Evolutionary conservation across 1,139 yeast species (phyloP), one percentile per base, ranked within the genome.

Genomic region (Scheffersomyces illinoinensis): DNA sequence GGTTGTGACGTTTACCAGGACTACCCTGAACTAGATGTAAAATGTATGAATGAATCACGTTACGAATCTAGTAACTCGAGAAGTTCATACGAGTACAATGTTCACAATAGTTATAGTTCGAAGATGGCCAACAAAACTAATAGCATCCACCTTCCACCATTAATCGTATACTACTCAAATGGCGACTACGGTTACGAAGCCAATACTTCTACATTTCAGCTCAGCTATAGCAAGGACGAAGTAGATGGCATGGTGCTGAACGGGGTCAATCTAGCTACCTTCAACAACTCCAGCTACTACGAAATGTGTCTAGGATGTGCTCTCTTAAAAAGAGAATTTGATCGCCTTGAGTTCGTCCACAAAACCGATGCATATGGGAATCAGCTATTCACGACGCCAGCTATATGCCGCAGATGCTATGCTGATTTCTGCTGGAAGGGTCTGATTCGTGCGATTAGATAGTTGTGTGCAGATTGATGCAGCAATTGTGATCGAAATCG

Each of bases 301-400:
- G 73, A 82, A 7, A 72, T 75, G 39, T 88, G 93, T 67, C 64
- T 88, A 12, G 86, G 85, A 10, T 88, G 93, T 72, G 84, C 90
- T 0, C 71, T 86, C 24, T 63, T 87, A 21, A 86, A 86, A 64
- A 73, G 91, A 63, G 77, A 81, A 47, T 81, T 82, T 62, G 91
- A 87, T 61, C 71, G 84, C 54, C 61, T 63, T 10, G 17, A 19
- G 18, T 12, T 19, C 10, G 46, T 10, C n/a, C 33, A 19, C 17
- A 33, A 33, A 33, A 33, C 17, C 17, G 43, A 33, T 33, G 21
- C 47, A 12, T 26, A 46, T 20, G 33, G 23, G 53, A 52, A 20
- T 52, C 53, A 14, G 53, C 57, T 33, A 2, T 53, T 58, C 54
- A 53, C 53, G 12, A 55, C 63, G 4, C 76, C 76, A 0, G 47